Base-by-base conservation (phyloP, 176 grass and related monocot genomes). In the Triticum aestivum region DNA sequence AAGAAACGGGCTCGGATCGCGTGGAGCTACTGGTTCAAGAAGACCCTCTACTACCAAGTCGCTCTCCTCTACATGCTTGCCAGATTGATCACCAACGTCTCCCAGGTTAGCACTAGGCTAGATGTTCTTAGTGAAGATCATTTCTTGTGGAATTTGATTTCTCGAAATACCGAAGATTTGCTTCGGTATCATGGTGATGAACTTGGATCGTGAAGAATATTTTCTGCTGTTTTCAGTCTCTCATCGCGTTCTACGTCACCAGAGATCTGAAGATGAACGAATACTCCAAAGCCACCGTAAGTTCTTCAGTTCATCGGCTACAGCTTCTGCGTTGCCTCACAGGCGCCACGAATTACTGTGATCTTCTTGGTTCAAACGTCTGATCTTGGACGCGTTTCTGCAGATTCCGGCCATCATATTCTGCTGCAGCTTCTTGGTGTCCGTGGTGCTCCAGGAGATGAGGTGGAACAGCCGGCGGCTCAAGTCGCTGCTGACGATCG, bases 1-100 rank as follows among this genome's bases (percentile, higher is more conserved):
- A 92, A 89, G 82, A 88, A 90, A 35, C 66, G 49, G 83, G 45
- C 75, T 72, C 71, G 88, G 68, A 92, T 95, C 33, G 88, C 75
- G 11, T 95, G 93, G 93, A 61, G 82, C 2, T 91, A 95, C 79
- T 95, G 93, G 93, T 95, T 95, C 76, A 92, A 88, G 79, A 95
- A 95, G 80, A 61, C 84, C 20, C 64, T 95, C 12, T 95, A 95
- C 79, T 95, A 90, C 77, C 93, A 90, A 86, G 93, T 95, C 27
- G 90, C 93, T 42, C 69, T 95, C 26, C 75, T 92, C 1, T 92
- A 92, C 71, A 92, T 90, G 90, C 83, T 95, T 8, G 89, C 90
- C 29, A 85, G 90, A 45, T 70, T 95, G 63, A 89, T 92, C 62
- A 90, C 93, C 34, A 95, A 95, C 44, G 90, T 95, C 51, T 95